These are phyloP conservation scores for barrel medic (Medicago truncatula) DNA, from an alignment of 306 rosid species.

Conservation along the genomic window DNA sequence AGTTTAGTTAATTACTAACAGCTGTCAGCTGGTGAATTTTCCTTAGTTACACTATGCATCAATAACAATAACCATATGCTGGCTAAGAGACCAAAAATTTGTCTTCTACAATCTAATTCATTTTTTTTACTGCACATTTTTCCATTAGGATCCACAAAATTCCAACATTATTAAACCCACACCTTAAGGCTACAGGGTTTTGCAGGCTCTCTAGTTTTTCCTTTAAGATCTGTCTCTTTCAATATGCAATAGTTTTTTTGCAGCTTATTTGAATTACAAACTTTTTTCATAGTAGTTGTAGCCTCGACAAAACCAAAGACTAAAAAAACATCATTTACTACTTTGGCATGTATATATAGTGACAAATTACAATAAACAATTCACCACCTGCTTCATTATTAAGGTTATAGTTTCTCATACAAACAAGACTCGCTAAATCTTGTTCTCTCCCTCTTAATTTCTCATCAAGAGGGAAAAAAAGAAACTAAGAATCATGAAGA, in stretches of 20 bases:
- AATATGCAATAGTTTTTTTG: background rate
- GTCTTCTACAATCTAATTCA: background rate
- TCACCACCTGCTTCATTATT: conserved; percentile 14
- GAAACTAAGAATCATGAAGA: conserved; percentile 47
- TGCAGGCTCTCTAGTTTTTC: conserved; percentile 31
- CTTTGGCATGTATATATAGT: background rate
- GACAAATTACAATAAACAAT: background rate
- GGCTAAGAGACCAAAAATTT: conserved; percentile 21
- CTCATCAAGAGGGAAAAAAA: background rate
- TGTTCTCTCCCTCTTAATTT: background rate
- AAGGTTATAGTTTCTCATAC: background rate
- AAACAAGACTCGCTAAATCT: background rate
- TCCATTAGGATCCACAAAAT: background rate
- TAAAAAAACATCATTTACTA: conserved; percentile 6
- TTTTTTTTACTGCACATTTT: background rate
- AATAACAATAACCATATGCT: background rate
- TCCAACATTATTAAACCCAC: background rate
- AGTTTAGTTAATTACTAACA: background rate
- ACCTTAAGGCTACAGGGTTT: background rate
- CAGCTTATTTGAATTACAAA: background rate
- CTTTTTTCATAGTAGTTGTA: conserved; percentile 34
- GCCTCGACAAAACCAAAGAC: conserved; percentile 42
- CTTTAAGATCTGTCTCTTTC: conserved; percentile 7
- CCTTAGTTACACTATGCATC: background rate
- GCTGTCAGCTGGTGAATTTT: background rate